These are phyloP conservation scores for Simplicillium sp. DNA, from an alignment of 2,329 filamentous ascomycete species.

Conservation along the genomic window DNA sequence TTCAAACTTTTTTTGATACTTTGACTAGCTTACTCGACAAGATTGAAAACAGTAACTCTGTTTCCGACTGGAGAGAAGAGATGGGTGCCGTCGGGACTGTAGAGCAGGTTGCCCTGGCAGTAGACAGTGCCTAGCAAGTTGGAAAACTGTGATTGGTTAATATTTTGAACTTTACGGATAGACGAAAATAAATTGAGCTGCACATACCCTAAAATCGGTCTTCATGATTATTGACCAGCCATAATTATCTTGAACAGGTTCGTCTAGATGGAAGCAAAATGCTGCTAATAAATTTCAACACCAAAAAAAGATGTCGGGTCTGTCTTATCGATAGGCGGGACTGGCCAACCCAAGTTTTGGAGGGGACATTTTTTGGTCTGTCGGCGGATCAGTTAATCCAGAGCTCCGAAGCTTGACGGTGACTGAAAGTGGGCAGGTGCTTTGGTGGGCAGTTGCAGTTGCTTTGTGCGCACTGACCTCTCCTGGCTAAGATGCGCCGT, in stretches of 20 bases:
- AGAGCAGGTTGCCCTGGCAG: conserved; percentile 93
- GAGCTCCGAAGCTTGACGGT: conserved; percentile 8
- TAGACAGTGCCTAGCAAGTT: conserved; percentile 98
- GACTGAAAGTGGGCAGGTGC: conserved; percentile 10
- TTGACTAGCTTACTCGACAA: conserved; percentile 64
- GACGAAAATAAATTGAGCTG: background rate
- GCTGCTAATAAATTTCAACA: conserved; percentile 17
- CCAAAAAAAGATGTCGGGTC: conserved; percentile 5
- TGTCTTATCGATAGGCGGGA: conserved; percentile 24
- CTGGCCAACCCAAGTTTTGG: conserved; percentile 15
- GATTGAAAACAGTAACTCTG: conserved; percentile 88
- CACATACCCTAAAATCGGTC: conserved; percentile 88
- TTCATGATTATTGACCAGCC: conserved; percentile 63
- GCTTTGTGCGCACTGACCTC: conserved; percentile 11
- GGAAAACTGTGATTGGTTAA: conserved; percentile 62
- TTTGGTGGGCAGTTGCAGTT: no score
- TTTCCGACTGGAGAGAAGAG: conserved; percentile 95
- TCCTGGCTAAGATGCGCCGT: conserved; percentile 5
- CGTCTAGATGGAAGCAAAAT: conserved; percentile 9
- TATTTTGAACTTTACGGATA: background rate
- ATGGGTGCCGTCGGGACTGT: conserved; percentile 91
- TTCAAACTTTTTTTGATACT: background rate
- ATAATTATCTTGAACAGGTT: conserved; percentile 16
- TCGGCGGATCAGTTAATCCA: conserved; percentile 26
- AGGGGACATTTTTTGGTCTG: conserved; percentile 5